Conservation (phyloP, 768 basidiomycete genomes). For the Tricholoma bakamatsutake region DNA sequence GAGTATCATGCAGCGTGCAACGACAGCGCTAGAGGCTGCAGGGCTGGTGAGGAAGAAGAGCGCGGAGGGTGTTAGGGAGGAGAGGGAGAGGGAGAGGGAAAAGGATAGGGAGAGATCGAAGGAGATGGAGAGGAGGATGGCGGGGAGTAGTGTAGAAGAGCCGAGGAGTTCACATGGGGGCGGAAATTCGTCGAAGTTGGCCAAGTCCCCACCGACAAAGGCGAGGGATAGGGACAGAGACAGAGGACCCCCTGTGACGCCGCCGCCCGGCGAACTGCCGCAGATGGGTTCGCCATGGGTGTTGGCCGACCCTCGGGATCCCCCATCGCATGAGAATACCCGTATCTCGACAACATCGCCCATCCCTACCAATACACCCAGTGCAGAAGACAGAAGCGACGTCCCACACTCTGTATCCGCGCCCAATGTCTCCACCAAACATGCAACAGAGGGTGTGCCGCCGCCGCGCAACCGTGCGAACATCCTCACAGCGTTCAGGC, state of each 20-base stretch:
- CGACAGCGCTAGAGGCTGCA: constrained; percentile 83
- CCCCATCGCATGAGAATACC: constrained; percentile 22
- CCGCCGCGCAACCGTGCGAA: constrained; percentile 67
- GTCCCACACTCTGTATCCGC: constrained; percentile 41
- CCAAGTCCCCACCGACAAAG: constrained; percentile 65
- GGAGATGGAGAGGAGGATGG: constrained; percentile 36
- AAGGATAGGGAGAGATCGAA: constrained; percentile 32
- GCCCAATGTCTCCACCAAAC: constrained; percentile 30
- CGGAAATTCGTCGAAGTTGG: constrained; percentile 50
- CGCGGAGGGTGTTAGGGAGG: constrained; percentile 63
- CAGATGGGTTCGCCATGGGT: constrained; percentile 72
- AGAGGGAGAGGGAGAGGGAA: constrained; percentile 42
- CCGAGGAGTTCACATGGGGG: constrained; percentile 62
- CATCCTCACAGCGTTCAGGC: constrained; percentile 76
- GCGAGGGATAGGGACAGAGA: constrained; percentile 40
- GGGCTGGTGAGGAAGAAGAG: constrained; percentile 83
- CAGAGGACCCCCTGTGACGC: constrained; percentile 43
- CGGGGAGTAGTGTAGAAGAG: constrained; percentile 40
- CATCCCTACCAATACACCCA: constrained; percentile 47
- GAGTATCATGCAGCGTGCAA: constrained; percentile 93
- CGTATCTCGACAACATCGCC: constrained; percentile 9
- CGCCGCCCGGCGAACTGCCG: constrained; percentile 39
- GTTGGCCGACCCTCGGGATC: constrained; percentile 41
- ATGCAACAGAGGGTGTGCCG: constrained; percentile 13
- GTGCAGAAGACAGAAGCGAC: constrained; percentile 28